Conservation (phyloP, 2,329 filamentous ascomycete species). For the Penicillium sp. region DNA sequence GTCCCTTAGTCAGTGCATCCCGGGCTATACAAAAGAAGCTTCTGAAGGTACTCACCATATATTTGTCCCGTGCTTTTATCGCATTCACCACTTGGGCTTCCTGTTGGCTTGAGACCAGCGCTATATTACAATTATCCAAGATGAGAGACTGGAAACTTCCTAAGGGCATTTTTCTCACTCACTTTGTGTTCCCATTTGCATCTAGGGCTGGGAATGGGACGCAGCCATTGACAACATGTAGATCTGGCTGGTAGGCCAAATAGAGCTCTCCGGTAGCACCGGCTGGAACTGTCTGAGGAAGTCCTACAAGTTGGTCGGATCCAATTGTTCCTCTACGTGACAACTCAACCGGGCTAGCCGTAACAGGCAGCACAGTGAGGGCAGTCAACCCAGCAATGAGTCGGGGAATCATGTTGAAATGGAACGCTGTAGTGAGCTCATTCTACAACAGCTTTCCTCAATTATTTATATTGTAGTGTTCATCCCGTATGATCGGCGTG, state of each 20-base stretch:
- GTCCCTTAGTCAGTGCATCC: not conserved
- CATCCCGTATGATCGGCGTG: not conserved
- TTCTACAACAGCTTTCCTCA: not conserved
- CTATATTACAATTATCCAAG: constrained; percentile 25
- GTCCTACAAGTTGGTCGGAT: constrained; percentile 52
- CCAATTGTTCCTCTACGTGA: constrained; percentile 43
- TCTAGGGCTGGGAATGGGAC: constrained; percentile 64
- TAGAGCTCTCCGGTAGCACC: constrained; percentile 50
- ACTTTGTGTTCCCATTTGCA: constrained; percentile 57
- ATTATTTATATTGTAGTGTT: constrained; percentile 1
- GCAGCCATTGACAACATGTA: constrained; percentile 58
- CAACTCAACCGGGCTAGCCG: not conserved
- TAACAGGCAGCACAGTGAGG: constrained; percentile 3
- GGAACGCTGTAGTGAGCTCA: not conserved
- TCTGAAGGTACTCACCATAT: constrained; percentile 32
- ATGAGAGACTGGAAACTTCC: not conserved
- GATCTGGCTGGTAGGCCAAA: constrained; percentile 56
- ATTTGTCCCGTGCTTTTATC: constrained; percentile 50
- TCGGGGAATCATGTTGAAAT: constrained; percentile 8
- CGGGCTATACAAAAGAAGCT: not conserved
- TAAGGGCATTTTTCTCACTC: constrained; percentile 15
- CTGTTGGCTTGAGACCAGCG: constrained; percentile 45
- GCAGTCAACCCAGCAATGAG: constrained; percentile 1
- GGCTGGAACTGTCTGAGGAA: constrained; percentile 53
- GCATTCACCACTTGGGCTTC: constrained; percentile 42